Evolutionary conservation across 164 flowering plant species (phyloP).

Genomic region (Kalanchoe fedtschenkoi): DNA sequence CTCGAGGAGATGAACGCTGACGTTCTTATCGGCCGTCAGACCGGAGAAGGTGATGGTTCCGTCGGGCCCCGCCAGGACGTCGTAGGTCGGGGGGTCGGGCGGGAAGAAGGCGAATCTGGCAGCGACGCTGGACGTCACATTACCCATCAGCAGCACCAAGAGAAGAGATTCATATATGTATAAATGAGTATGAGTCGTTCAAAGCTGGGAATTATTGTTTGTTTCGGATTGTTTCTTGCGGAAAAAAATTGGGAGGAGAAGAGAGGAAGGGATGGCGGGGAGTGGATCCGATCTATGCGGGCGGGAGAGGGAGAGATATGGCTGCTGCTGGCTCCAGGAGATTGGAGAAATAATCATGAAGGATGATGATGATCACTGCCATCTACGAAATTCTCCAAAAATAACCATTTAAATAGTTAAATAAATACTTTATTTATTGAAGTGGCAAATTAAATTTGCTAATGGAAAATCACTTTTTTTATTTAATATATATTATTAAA

Average conservation of each 20-base stretch:
- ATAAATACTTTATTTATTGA: too few relatives aligned
- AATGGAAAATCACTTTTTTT: too few relatives aligned
- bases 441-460: too few relatives aligned
- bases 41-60: slow-evolving; percentile 53
- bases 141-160: slow-evolving; percentile 3
- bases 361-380: background rate
- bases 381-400: background rate
- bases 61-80: slow-evolving; percentile 43
- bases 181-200: background rate
- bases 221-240: too few relatives aligned
- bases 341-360: slow-evolving; percentile 12
- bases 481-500: too few relatives aligned
- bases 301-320: slow-evolving; percentile 44
- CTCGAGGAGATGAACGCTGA: slow-evolving; percentile 59
- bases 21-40: slow-evolving; percentile 57
- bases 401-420: background rate
- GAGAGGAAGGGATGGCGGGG: slow-evolving; percentile 12
- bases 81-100: slow-evolving; percentile 93
- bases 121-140: slow-evolving; percentile 52
- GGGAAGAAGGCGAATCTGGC: slow-evolving; percentile 92
- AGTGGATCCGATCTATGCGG: slow-evolving; percentile 55
- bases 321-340: slow-evolving; percentile 10
- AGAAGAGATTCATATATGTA: background rate
- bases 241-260: background rate
- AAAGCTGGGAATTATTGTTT: too few relatives aligned